A percentile compares a stretch with the other conserved stretches of the same genome.
phyloP scores from a whole-genome alignment of 1,284 basidiomycete species.

The Microstroma glucosiphilum region DNA sequence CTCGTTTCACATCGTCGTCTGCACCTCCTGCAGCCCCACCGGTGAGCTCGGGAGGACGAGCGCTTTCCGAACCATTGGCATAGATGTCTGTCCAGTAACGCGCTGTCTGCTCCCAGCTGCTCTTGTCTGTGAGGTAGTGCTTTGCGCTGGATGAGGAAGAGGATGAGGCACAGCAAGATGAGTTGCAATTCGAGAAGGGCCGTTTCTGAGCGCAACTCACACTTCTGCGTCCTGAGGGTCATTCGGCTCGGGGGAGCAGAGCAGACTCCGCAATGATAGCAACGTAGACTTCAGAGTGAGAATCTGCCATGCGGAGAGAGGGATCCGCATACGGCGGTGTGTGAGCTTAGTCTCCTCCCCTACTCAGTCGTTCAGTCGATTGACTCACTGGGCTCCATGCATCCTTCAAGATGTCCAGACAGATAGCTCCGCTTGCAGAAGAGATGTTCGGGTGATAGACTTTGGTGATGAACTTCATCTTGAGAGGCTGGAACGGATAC shows the following conservation, averaged over 20 bases:
- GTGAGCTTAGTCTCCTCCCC: too few relatives aligned
- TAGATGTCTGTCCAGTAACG: slow-evolving; percentile 66
- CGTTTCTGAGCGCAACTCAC: not conserved
- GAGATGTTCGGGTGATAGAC: slow-evolving; percentile 97
- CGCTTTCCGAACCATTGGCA: slow-evolving; percentile 32
- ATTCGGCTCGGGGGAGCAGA: slow-evolving; percentile 93
- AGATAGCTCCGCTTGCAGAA: slow-evolving; percentile 85
- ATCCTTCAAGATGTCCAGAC: slow-evolving; percentile 75
- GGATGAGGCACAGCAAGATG: not conserved
- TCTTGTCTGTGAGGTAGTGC: slow-evolving; percentile 81
- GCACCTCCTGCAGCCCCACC: not conserved
- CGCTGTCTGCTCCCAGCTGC: slow-evolving; percentile 84
- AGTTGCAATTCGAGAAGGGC: not conserved
- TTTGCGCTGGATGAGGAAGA: slow-evolving; percentile 64
- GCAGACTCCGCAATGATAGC: slow-evolving; percentile 86
- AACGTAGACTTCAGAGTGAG: slow-evolving; percentile 88
- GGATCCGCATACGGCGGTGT: too few relatives aligned
- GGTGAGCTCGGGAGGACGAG: slow-evolving; percentile 16
- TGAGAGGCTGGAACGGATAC: slow-evolving; percentile 94
- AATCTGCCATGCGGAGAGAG: slow-evolving; percentile 60
- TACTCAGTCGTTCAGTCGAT: too few relatives aligned
- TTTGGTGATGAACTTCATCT: slow-evolving; percentile 67
- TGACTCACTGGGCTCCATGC: slow-evolving; percentile 60
- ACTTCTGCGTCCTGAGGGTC: slow-evolving; percentile 93
- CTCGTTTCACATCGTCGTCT: slow-evolving; percentile 62